Percentiles rank a stretch among this genome's conserved stretches.
Conservation (phyloP, 2,329 filamentous ascomycete genomes). For the Fusarium drepaniforme region DNA sequence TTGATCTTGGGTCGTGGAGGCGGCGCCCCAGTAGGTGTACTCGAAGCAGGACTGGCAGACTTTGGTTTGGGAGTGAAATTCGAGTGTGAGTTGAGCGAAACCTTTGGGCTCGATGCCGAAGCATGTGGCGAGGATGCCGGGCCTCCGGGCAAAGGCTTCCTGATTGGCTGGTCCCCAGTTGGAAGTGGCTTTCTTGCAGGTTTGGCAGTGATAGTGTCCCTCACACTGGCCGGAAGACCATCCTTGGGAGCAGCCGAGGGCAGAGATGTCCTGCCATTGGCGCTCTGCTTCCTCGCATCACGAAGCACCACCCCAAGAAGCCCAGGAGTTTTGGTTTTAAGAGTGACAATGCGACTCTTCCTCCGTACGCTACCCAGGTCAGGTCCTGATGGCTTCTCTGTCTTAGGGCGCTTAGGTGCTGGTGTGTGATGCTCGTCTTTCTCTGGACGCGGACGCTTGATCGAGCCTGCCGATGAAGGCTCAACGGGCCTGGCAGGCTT, state of each 20-base stretch:
- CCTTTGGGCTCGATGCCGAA: slow-evolving; percentile 43
- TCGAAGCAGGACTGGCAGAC: slow-evolving; percentile 38
- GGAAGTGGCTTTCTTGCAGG: slow-evolving; percentile 53
- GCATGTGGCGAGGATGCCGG: slow-evolving; percentile 38
- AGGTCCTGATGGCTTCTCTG: slow-evolving; percentile 45
- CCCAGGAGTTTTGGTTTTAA: slow-evolving; percentile 51
- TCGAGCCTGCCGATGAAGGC: slow-evolving; percentile 33
- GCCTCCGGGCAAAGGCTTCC: slow-evolving; percentile 51
- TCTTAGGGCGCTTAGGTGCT: slow-evolving; percentile 55
- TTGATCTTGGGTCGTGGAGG: slow-evolving; percentile 52
- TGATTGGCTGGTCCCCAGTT: slow-evolving; percentile 40
- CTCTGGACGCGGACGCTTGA: slow-evolving; percentile 54
- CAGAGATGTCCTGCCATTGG: slow-evolving; percentile 47
- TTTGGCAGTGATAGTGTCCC: slow-evolving; percentile 50
- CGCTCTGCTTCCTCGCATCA: slow-evolving; percentile 35
- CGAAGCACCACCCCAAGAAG: slow-evolving; percentile 52
- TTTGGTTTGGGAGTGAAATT: slow-evolving; percentile 40
- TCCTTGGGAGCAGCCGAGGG: slow-evolving; percentile 48
- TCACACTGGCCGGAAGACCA: slow-evolving; percentile 36
- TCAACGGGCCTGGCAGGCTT: slow-evolving; percentile 37
- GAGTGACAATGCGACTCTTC: slow-evolving; percentile 52
- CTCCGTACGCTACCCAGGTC: slow-evolving; percentile 42
- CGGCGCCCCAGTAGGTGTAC: slow-evolving; percentile 39
- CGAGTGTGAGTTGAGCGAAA: slow-evolving; percentile 40
- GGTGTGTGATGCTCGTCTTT: slow-evolving; percentile 51